Evolutionary conservation across 257 asterid genomes (phyloP), one percentile per base, ranked within the genome.

Genomic region (Handroanthus guayacan): DNA sequence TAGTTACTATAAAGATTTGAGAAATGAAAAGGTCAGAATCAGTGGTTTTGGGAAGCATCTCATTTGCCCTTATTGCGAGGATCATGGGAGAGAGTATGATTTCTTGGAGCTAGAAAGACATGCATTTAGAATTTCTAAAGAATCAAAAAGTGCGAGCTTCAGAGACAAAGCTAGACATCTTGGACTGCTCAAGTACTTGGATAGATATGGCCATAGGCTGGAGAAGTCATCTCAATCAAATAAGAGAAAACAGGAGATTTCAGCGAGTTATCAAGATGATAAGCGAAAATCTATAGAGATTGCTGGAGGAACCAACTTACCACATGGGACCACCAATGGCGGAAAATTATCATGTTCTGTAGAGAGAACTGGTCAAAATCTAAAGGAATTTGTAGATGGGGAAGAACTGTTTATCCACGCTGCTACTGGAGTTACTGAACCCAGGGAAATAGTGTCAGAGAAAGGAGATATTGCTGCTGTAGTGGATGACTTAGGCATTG

Each of bases 151-250:
- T 86, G 90, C 95, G 10, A 88, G 82, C 80, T 76, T 83, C 17
- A 64, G 84, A 69, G 94, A 87, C 41, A 87, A 75, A 83, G 98
- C 92, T 69, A 86, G 78, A 75, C 98, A 94, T 76, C 71, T 82
- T 72, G 98, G 89, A 34, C 75, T 94, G 75, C 85, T 84, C 5
- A 86, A 82, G 78, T 94, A 90, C 80, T 83, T 94, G 88, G 88
- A 84, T 67, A 69, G 92, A 67, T 86, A 77, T 71, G 86, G 82
- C 56, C 79, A 77, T 57, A 31, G 75, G 67, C 52, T 55, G 72
- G 48, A 63, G 75, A 79, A 67, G 55, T 9, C 72, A 58, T 70
- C 81, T 7, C 69, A 16, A 62, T 57, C 87, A 44, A 77, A 41
- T 44, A 77, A 80, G 83, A 79, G 80, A 79, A 79, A 75, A 68